These are phyloP conservation scores for Xylaria sp. DNA, from an alignment of 2,329 filamentous ascomycete genomes.

Conservation along the genomic window DNA sequence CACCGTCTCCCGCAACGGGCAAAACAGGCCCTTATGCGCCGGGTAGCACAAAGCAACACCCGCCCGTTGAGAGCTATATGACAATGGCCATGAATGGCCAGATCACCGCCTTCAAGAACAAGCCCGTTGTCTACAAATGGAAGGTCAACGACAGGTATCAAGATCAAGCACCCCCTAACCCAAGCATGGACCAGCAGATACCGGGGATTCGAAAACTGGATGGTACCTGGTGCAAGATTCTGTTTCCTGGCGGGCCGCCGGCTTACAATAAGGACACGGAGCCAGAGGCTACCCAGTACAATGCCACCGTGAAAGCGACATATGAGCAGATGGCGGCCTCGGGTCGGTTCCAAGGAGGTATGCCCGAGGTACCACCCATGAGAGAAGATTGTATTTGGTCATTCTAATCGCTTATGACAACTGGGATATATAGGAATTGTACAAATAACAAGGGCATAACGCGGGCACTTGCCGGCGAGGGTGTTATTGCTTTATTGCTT, in stretches of 20 bases:
- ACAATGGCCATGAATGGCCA: slow-evolving; percentile 55
- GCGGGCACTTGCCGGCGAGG: slow-evolving; percentile 8
- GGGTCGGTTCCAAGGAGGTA: slow-evolving; percentile 75
- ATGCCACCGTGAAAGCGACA: slow-evolving; percentile 67
- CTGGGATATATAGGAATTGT: slow-evolving; percentile 9
- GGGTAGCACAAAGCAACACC: slow-evolving; percentile 57
- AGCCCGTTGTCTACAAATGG: slow-evolving; percentile 67
- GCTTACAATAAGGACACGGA: slow-evolving; percentile 72
- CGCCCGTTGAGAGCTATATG: slow-evolving; percentile 57
- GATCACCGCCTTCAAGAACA: slow-evolving; percentile 70
- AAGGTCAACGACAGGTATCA: slow-evolving; percentile 43
- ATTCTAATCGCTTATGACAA: slow-evolving; percentile 59
- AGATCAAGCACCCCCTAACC: slow-evolving; percentile 29
- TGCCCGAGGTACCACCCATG: slow-evolving; percentile 82
- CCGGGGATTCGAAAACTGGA: slow-evolving; percentile 64
- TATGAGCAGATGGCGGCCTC: slow-evolving; percentile 73
- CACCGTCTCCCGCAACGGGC: slow-evolving; percentile 31
- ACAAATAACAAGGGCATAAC: slow-evolving; percentile 14
- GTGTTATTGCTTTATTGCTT: slow-evolving; percentile 12
- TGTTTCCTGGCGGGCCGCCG: slow-evolving; percentile 78
- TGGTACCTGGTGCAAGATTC: slow-evolving; percentile 71
- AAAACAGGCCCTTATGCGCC: slow-evolving; percentile 56
- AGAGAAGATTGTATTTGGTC: slow-evolving; percentile 80
- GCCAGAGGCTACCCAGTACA: slow-evolving; percentile 62
- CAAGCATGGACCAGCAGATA: slow-evolving; percentile 37